Conservation (phyloP, 2,329 filamentous ascomycete species). For the Alternaria triticimaculans region DNA sequence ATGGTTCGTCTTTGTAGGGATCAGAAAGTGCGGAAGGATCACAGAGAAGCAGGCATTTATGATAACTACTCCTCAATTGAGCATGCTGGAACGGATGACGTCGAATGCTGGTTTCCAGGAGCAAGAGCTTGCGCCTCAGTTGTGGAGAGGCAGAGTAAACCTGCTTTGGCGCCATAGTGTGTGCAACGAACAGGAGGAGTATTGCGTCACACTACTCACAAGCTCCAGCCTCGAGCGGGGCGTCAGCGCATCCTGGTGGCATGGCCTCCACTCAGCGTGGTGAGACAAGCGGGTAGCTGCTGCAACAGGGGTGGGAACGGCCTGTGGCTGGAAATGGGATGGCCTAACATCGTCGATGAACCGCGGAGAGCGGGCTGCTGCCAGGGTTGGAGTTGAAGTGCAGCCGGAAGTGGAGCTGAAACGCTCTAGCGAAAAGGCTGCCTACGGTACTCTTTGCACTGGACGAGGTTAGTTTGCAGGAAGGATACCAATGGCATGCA, state of each 20-base stretch:
- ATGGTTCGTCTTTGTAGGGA: constrained; percentile 42
- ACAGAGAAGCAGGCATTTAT: constrained; percentile 38
- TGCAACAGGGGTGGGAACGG: constrained; percentile 22
- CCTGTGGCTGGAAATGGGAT: constrained; percentile 41
- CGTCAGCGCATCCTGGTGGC: constrained; percentile 34
- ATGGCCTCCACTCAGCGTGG: constrained; percentile 33
- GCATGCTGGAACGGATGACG: constrained; percentile 42
- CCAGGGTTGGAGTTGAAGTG: constrained; percentile 27
- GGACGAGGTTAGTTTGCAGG: background rate
- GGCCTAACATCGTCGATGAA: constrained; percentile 42
- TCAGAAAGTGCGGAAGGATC: constrained; percentile 4
- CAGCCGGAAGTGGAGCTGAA: constrained; percentile 24
- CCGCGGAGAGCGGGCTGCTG: constrained; percentile 20
- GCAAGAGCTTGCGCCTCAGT: constrained; percentile 46
- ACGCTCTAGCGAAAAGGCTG: constrained; percentile 4
- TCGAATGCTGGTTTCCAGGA: constrained; percentile 29
- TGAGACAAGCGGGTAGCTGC: constrained; percentile 36
- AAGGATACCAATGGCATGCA: background rate
- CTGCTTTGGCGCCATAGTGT: constrained; percentile 44
- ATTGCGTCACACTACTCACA: constrained; percentile 44
- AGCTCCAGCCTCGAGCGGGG: constrained; percentile 41
- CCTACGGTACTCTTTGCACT: background rate
- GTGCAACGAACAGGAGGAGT: constrained; percentile 34
- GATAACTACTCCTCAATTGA: constrained; percentile 27
- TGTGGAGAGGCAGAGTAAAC: constrained; percentile 38